Evolutionary conservation across 163 green algal species (phyloP).

Genomic region (Scenedesmus sp.): DNA sequence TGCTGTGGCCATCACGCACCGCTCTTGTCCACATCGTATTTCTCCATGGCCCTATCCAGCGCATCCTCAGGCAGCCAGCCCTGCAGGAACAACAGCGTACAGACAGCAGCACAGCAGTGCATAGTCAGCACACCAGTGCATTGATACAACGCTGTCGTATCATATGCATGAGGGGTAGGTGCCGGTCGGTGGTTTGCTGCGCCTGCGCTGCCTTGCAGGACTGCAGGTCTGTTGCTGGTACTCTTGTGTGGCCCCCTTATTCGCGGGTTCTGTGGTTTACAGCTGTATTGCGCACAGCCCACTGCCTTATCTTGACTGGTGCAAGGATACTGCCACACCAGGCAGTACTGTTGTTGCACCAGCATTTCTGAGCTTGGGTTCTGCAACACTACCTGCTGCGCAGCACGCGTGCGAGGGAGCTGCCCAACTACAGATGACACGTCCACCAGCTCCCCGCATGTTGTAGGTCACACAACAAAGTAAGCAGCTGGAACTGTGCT

Average conservation of each 20-base stretch:
- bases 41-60: slow-evolving; percentile 63
- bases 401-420: too few relatives aligned
- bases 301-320: not conserved
- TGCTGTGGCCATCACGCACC: slow-evolving; percentile 6
- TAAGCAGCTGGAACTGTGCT: too few relatives aligned
- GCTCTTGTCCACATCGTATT: slow-evolving; percentile 65
- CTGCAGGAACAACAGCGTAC: slow-evolving; percentile 31
- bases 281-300: too few relatives aligned
- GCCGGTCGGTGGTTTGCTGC: not conserved
- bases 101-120: not conserved
- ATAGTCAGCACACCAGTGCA: not conserved
- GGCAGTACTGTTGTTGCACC: not conserved
- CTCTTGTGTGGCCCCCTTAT: too few relatives aligned
- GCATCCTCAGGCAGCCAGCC: slow-evolving; percentile 65
- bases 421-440: too few relatives aligned
- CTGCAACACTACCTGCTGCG: too few relatives aligned
- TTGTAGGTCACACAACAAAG: too few relatives aligned
- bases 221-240: not conserved
- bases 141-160: too few relatives aligned
- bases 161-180: too few relatives aligned
- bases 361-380: not conserved
- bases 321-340: not conserved
- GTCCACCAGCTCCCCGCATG: too few relatives aligned
- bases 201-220: not conserved
- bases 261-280: not conserved